Evolutionary conservation across 2,329 filamentous ascomycete genomes (phyloP), one percentile per base, ranked within the genome.

Genomic region (Neonectria ditissima): DNA sequence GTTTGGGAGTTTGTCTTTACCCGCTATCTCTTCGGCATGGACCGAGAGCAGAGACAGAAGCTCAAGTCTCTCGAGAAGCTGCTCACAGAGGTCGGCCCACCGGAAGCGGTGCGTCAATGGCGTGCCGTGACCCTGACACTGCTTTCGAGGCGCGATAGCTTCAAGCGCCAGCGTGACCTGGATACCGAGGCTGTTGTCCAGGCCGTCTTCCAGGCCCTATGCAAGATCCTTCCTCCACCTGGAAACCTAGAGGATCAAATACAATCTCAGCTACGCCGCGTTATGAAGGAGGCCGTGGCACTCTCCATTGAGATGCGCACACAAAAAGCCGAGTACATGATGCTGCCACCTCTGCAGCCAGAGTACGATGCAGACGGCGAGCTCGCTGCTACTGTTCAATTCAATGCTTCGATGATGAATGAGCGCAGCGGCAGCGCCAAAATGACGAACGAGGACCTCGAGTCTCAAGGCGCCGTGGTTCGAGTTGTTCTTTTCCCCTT

Each of bases 1-100:
- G 90, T 99, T 55, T 99, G 94, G 94, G 96, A 99, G 79, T 97
- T 97, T 75, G 91, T 99, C 76, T 99, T 99, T 77, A 97, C 95
- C 9, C 90, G 96, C 68, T 99, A 99, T 78, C 89, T 99, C 26
- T 99, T 99, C 77, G 96, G 96, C 73, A 97, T 99, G 93, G 96
- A 99, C 77, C 89, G 94, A 73, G 96, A 98, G 80, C 96, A 99
- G 80, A 89, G 96, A 73, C 94, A 98, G 79, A 98, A 98, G 80
- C 90, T 99, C 78, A 98, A 99, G 82, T 90, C 92, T 34, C 87
- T 99, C 9, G 97, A 99, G 81, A 97, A 97, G 83, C 90, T 92
- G 41, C 86, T 99, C 30, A 87, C 87, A 20, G 96, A 99, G 76
- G 92, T 97, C 72, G 96, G 95, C 52, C 93, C 95, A 28, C 85